phyloP scores from a whole-genome alignment of 345 rosid species.

The Hibiscus tridactylites region DNA sequence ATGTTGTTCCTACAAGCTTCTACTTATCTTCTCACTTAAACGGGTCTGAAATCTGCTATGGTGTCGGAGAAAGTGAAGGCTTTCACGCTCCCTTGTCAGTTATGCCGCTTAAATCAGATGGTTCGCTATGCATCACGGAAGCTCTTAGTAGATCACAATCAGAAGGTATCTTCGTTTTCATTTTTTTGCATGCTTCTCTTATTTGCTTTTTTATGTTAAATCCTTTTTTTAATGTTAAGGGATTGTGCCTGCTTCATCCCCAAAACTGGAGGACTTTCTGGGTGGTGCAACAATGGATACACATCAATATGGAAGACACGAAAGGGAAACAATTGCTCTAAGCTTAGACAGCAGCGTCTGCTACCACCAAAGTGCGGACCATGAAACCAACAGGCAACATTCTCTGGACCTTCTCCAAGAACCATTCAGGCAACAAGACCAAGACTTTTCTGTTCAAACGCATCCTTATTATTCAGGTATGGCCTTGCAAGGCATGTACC shows the following conservation, averaged over 20 bases:
- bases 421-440: constrained; percentile 25
- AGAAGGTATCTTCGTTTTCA: constrained; percentile 21
- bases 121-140: constrained; percentile 34
- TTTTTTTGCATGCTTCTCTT: not conserved
- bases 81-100: not conserved
- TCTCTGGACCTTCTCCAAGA: constrained; percentile 30
- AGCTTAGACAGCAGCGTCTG: constrained; percentile 22
- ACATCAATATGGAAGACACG: constrained; percentile 30
- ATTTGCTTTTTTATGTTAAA: not conserved
- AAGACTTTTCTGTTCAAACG: constrained; percentile 23
- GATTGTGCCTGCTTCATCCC: constrained; percentile 41
- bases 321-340: constrained; percentile 34
- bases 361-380: constrained; percentile 17
- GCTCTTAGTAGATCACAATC: constrained; percentile 58
- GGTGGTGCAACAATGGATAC: constrained; percentile 45
- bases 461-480: constrained; percentile 12
- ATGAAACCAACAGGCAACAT: constrained; percentile 23
- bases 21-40: constrained; percentile 25
- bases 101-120: not conserved
- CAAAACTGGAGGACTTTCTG: constrained; percentile 66
- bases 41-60: constrained; percentile 31
- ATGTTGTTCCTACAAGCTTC: constrained; percentile 34
- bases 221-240: not conserved
- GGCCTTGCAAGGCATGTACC: not conserved
- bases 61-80: constrained; percentile 19